These are phyloP conservation scores for Chenopodium suecicum DNA, from an alignment of 148 eudicot species.

Conservation along the genomic window DNA sequence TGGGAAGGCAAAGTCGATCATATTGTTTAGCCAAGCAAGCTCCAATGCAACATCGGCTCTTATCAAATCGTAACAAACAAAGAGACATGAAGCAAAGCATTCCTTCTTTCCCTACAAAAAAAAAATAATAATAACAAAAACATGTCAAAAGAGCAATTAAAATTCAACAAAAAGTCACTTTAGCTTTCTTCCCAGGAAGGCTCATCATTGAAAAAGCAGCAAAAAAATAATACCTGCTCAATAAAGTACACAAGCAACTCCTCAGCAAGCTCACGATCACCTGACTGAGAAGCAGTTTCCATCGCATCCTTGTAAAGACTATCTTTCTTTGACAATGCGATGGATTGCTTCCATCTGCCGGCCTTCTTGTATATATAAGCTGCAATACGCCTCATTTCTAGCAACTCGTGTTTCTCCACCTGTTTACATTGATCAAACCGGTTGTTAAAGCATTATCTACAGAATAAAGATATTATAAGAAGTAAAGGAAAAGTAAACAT, in stretches of 20 bases:
- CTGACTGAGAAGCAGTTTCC: slow-evolving; percentile 99
- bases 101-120: slow-evolving; percentile 92
- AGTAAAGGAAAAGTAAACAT: neutral
- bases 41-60: slow-evolving; percentile 89
- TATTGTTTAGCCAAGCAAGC: slow-evolving; percentile 97
- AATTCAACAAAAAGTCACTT: neutral
- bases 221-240: slow-evolving; percentile 56
- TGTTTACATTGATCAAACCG: slow-evolving; percentile 31
- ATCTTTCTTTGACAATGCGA: slow-evolving; percentile 91
- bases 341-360: slow-evolving; percentile 99
- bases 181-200: neutral
- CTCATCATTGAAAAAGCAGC: neutral
- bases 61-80: slow-evolving; percentile 82
- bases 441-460: neutral
- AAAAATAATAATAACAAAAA: slow-evolving; percentile 15
- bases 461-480: neutral
- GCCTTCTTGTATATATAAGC: slow-evolving; percentile 95
- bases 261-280: slow-evolving; percentile 96
- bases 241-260: slow-evolving; percentile 93
- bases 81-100: slow-evolving; percentile 96
- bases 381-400: slow-evolving; percentile 97
- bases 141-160: neutral
- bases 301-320: slow-evolving; percentile 90
- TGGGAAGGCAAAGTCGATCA: slow-evolving; percentile 98
- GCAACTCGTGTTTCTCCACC: slow-evolving; percentile 96